Conservation (phyloP, 1,284 basidiomycete genomes). For the Rhodotorula glutinis region DNA sequence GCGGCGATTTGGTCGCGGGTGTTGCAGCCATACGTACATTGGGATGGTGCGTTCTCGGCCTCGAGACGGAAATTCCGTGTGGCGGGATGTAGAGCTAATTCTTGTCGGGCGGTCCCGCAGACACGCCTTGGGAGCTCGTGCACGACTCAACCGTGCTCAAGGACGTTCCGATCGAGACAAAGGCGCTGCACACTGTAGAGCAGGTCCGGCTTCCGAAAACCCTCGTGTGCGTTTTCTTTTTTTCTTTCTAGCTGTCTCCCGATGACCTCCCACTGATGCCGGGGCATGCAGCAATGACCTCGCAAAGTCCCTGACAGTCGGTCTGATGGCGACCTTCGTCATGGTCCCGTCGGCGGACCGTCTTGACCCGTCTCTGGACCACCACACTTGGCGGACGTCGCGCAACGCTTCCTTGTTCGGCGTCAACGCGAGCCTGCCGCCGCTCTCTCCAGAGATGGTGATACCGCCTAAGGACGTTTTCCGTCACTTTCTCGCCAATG, state of each 20-base stretch:
- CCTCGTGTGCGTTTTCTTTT: background rate
- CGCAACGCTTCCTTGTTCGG: conserved; percentile 6
- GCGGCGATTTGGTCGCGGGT: conserved; percentile 2
- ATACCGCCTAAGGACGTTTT: background rate
- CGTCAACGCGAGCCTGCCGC: background rate
- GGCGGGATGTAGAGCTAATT: background rate
- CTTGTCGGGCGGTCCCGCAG: background rate
- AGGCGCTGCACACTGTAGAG: background rate
- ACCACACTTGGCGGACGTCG: background rate
- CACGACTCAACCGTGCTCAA: background rate
- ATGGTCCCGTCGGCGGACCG: background rate
- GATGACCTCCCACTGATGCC: too few relatives aligned
- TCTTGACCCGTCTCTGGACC: background rate
- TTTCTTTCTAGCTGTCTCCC: too few relatives aligned
- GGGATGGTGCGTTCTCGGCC: background rate
- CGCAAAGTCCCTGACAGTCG: background rate
- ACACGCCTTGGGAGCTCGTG: background rate
- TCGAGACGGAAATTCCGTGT: background rate
- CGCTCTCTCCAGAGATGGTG: background rate
- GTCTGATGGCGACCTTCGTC: background rate
- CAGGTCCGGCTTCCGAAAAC: background rate
- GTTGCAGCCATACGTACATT: background rate
- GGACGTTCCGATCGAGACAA: background rate
- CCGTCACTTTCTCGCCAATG: background rate
- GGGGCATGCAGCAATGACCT: background rate